A percentile compares a stretch with the other conserved stretches of the same genome.
Conservation (phyloP, 768 basidiomycete genomes). For the Chalciporus pseudorubinellus region DNA sequence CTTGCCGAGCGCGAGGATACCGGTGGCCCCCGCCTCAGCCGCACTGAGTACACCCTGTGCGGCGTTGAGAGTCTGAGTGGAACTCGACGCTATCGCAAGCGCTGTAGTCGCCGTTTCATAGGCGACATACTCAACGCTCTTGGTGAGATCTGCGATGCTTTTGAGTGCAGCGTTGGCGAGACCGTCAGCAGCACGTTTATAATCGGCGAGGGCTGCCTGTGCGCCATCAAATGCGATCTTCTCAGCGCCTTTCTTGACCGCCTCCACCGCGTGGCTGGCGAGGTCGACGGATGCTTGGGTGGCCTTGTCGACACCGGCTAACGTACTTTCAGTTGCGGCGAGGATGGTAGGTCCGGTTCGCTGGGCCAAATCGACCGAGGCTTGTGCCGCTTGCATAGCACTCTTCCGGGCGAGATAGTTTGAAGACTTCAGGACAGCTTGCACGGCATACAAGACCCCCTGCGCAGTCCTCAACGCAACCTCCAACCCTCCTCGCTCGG, state of each 20-base stretch:
- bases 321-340: not conserved
- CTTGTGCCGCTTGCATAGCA: not conserved
- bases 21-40: not conserved
- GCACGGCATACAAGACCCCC: not conserved
- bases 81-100: not conserved
- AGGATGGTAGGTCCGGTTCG: not conserved
- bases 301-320: not conserved
- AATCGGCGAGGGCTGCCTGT: not conserved
- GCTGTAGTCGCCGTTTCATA: not conserved
- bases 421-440: not conserved
- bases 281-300: not conserved
- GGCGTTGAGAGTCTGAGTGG: not conserved
- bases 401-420: not conserved
- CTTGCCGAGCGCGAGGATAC: not conserved
- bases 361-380: not conserved
- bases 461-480: not conserved
- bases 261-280: not conserved
- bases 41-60: not conserved
- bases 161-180: not conserved
- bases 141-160: not conserved
- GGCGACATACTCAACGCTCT: conserved; percentile 1
- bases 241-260: not conserved
- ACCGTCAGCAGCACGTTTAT: not conserved
- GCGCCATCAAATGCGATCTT: conserved; percentile 1
- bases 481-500: not conserved